These are phyloP conservation scores for Clonostachys rhizophaga DNA, from an alignment of 2,329 filamentous ascomycete species.

Conservation along the genomic window DNA sequence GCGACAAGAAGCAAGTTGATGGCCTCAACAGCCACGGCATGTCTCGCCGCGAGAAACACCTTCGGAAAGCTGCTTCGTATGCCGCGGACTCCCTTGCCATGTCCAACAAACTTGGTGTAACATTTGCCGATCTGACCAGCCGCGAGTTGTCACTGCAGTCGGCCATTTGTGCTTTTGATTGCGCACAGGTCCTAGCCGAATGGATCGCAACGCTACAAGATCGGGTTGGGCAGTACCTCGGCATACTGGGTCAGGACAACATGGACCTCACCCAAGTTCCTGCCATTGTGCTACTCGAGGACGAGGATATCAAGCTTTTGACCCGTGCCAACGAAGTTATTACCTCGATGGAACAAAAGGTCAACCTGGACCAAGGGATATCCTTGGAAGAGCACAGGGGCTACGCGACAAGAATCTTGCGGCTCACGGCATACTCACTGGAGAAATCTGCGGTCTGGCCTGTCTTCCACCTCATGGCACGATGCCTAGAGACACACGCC, in stretches of 20 bases:
- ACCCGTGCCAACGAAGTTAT: conserved; percentile 79
- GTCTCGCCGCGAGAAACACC: conserved; percentile 73
- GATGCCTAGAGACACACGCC: conserved; percentile 50
- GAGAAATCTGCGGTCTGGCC: conserved; percentile 92
- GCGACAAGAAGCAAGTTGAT: conserved; percentile 37
- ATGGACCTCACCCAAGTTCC: conserved; percentile 78
- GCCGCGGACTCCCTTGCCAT: conserved; percentile 88
- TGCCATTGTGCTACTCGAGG: conserved; percentile 84
- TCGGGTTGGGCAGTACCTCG: conserved; percentile 83
- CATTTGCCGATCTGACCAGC: conserved; percentile 78
- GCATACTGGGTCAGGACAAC: conserved; percentile 78
- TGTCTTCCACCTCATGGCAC: conserved; percentile 50
- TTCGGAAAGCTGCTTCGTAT: conserved; percentile 93
- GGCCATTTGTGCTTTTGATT: conserved; percentile 90
- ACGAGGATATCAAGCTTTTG: conserved; percentile 84
- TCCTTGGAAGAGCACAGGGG: conserved; percentile 61
- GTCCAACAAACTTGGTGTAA: conserved; percentile 80
- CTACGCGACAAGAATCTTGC: conserved; percentile 79
- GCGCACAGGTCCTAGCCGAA: conserved; percentile 87
- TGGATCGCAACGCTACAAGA: conserved; percentile 94
- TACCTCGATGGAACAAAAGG: conserved; percentile 71
- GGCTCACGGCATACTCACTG: conserved; percentile 81
- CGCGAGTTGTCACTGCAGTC: conserved; percentile 86
- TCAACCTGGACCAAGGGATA: conserved; percentile 50
- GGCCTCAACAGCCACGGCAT: conserved; percentile 39